Evolutionary conservation across 208 protist species (phyloP), one percentile per base, ranked within the genome.

Genomic region (Strigomonas galati): DNA sequence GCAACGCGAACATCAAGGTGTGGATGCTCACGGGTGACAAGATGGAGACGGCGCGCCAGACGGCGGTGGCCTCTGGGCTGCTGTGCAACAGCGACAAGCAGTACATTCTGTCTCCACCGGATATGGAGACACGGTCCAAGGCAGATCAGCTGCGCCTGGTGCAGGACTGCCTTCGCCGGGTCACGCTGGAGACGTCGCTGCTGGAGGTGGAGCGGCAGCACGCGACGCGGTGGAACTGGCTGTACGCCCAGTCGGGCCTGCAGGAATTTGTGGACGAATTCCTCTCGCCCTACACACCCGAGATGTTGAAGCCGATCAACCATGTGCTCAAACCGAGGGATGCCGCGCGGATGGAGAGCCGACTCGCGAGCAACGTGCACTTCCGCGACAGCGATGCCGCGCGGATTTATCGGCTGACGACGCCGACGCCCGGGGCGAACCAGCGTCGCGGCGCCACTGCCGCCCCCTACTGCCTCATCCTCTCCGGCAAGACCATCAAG

Each of bases 21-120:
- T 98, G 94, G 94, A 98, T 98, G 96, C 77, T 99, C 49, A 99
- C 98, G 32, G 98, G 98, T 44, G 98, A 99, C 81, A 99, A 99
- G 78, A 76, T 85, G 53, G 89, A 98, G 78, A 99, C 98, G 48
- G 97, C 98, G 28, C 91, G 95, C 60, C 95, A 98, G 76, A 98
- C 98, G 64, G 96, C 87, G 30, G 70, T 87, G n/a, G 76, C 81
- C 14, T 86, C 81, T 48, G 81, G 81, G 14, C 71, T 91, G 32
- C 69, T 88, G 15, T 65, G 70, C 23, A 53, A 67, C 2, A 14
- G 65, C 27, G 85, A 91, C 55, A 69, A 52, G 35, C 51, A 86
- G 28, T 52, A 84, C 40, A 74, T 69, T 9, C 63, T 91, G 24
- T 76, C 78, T 10, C 75, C 85, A 14, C 62, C 78, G 0, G 69